These are phyloP conservation scores for Cryphonectria parasitica DNA, from an alignment of 2,329 filamentous ascomycete species.

Conservation along the genomic window DNA sequence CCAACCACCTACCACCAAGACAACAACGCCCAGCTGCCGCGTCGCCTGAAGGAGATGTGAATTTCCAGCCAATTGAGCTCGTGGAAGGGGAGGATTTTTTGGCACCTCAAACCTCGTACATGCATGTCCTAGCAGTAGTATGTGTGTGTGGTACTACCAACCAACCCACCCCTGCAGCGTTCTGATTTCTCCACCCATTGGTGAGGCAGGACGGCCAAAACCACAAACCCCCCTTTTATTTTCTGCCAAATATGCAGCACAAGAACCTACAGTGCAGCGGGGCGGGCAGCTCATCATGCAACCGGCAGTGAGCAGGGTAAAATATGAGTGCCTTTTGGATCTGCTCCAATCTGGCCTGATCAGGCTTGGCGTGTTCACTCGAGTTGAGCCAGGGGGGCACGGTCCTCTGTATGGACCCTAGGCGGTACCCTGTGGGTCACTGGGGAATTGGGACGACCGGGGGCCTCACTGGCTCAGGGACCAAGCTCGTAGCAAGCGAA, in stretches of 20 bases:
- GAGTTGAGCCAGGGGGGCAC: background rate
- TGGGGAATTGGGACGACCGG: constrained; percentile 22
- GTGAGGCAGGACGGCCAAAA: background rate
- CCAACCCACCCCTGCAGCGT: constrained; percentile 11
- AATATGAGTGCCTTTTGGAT: background rate
- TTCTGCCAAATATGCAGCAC: constrained; percentile 1
- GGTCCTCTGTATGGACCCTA: constrained; percentile 9
- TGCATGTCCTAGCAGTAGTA: constrained; percentile 12
- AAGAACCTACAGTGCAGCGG: background rate
- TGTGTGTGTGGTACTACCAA: background rate
- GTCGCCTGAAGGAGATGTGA: background rate
- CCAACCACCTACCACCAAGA: background rate
- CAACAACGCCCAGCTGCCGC: background rate
- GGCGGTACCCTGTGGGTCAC: constrained; percentile 9
- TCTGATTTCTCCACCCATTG: constrained; percentile 12
- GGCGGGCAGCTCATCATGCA: background rate
- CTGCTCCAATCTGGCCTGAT: background rate
- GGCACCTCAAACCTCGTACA: constrained; percentile 7
- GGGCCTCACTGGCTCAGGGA: constrained; percentile 13
- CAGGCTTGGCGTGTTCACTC: background rate
- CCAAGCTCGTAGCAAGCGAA: constrained; percentile 23
- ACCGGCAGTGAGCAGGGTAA: background rate
- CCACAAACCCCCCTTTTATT: background rate
- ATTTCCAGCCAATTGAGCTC: constrained; percentile 1
- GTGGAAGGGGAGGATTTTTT: constrained; percentile 1